phyloP scores from a whole-genome alignment of 441 rosid genomes.

The Lepidium campestre region DNA sequence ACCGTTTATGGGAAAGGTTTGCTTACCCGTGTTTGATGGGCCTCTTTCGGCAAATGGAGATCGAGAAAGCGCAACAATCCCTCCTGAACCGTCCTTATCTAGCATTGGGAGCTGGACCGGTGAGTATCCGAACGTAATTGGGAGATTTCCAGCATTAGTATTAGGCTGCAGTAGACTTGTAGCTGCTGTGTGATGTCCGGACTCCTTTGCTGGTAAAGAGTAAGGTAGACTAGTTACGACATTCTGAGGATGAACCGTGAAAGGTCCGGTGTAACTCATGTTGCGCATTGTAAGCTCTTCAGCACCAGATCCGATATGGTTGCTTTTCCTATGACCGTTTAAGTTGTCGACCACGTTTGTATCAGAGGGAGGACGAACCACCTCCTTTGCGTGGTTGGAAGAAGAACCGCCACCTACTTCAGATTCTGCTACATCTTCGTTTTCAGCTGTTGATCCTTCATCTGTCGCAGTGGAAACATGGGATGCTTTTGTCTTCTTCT shows the following conservation, averaged over 20 bases:
- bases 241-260: constrained; percentile 45
- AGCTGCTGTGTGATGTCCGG: constrained; percentile 40
- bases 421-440: constrained; percentile 94
- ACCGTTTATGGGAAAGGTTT: background rate
- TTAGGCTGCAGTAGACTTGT: constrained; percentile 43
- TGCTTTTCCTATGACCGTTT: constrained; percentile 43
- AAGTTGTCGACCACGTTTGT: constrained; percentile 31
- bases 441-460: constrained; percentile 83
- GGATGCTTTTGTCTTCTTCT: constrained; percentile 56
- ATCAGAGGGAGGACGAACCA: constrained; percentile 40
- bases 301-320: constrained; percentile 36
- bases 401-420: constrained; percentile 81
- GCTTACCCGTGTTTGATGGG: constrained; percentile 50
- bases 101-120: constrained; percentile 72
- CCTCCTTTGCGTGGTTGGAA: constrained; percentile 55
- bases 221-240: constrained; percentile 46
- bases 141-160: constrained; percentile 51
- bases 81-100: constrained; percentile 77
- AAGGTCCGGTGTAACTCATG: constrained; percentile 46
- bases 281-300: constrained; percentile 54
- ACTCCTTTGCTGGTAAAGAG: constrained; percentile 45
- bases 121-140: constrained; percentile 67
- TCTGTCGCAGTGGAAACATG: constrained; percentile 66
- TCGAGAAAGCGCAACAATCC: constrained; percentile 47
- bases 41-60: constrained; percentile 52